Evolutionary conservation across 176 grass and related monocot species (phyloP), one percentile per base, ranked within the genome.

Genomic region (Musa itinerans): DNA sequence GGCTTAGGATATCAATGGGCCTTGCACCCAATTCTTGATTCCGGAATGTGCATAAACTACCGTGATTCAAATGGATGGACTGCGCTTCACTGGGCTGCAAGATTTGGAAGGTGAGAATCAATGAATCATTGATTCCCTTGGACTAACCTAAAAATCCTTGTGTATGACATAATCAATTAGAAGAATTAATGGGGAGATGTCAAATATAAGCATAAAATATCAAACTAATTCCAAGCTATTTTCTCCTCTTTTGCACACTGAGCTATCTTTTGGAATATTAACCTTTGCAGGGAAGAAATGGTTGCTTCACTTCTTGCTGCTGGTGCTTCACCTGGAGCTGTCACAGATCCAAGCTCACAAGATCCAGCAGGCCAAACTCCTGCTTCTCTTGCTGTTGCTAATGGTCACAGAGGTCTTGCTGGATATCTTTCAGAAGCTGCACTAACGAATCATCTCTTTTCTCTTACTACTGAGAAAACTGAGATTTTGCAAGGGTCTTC

Each of bases 41-140:
- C 83, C n/a, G 84, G 86, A 21, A 79, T 91, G 22, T 80, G 58
- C 84, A 69, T 99, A 87, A 94, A 99, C 62, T 94, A 83, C 79
- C 91, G 96, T 58, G 96, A 99, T 85, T 57, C 83, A 85, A 87
- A 89, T 86, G 91, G 96, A 74, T 94, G 88, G 91, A 92, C 86
- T 63, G 90, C 88, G 54, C 87, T 99, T 61, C 96, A 99, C 78
- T 99, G 96, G 96, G 91, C 96, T 78, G 84, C 91, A 79, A 74
- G 74, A 76, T 94, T 95, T 62, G 89, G 91, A 48, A 94, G 91
- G 96, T 99, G 91, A 70, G 34, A 6, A 43, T 43, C 34, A 43
- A 12, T 72, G 54, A 67, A 22, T 16, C 29, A 25, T 14, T 54
- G 22, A 54, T 74, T 55, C 52, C n/a, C 53, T 74, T 55, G 21